Conservation (phyloP, 164 flowering plant species). For the Vitis cinerea region DNA sequence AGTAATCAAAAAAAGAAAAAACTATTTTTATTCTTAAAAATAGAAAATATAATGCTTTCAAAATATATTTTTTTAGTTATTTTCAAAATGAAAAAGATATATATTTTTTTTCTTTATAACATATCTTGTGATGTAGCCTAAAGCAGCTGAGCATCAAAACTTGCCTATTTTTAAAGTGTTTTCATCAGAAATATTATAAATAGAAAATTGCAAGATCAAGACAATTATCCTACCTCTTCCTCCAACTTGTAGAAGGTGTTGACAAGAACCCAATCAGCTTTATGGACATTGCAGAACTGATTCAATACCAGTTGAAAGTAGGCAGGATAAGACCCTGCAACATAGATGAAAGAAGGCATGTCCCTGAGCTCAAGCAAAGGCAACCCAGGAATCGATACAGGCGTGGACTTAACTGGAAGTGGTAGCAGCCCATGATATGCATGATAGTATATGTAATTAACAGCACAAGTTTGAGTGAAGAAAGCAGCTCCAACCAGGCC, state of each 20-base stretch:
- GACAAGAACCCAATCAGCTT: slow-evolving; percentile 35
- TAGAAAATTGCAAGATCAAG: no score
- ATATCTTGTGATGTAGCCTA: no score
- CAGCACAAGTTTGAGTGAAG: slow-evolving; percentile 35
- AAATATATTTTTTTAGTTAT: no score
- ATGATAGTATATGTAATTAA: slow-evolving; percentile 26
- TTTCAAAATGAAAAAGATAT: no score
- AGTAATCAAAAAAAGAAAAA: no score
- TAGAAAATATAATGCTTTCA: no score
- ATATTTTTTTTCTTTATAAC: no score
- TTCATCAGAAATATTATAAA: no score
- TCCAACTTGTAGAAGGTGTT: slow-evolving; percentile 39
- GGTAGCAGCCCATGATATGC: slow-evolving; percentile 12
- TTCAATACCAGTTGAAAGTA: slow-evolving; percentile 28
- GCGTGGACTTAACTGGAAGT: slow-evolving; percentile 14
- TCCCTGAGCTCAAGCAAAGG: slow-evolving; percentile 29
- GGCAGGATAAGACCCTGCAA: slow-evolving; percentile 26
- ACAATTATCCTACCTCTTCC: slow-evolving; percentile 20
- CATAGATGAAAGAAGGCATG: slow-evolving; percentile 29
- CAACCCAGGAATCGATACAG: slow-evolving; percentile 22
- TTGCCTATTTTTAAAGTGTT: no score
- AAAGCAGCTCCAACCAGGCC: slow-evolving; percentile 26
- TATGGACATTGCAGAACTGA: slow-evolving; percentile 27
- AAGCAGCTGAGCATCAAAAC: not conserved
- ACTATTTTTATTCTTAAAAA: no score